Evolutionary conservation across 306 rosid species (phyloP).

Genomic region (Sesbania bispinosa): DNA sequence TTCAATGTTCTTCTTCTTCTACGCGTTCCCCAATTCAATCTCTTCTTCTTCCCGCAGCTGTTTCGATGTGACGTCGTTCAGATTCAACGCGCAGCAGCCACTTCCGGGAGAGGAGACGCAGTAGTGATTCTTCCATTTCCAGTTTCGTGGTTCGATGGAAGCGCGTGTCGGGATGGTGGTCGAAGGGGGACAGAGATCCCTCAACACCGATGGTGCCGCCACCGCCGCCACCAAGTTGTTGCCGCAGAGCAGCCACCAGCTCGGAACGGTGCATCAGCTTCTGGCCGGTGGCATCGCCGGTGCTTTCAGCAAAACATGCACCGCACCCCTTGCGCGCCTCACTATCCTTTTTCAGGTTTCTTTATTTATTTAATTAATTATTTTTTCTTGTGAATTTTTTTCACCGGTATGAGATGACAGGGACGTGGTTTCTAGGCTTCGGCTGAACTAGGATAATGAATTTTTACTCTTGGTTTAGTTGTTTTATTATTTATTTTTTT

Average conservation of each 20-base stretch:
- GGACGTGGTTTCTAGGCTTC: not conserved
- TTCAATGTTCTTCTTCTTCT: not conserved
- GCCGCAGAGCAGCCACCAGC: constrained; percentile 39
- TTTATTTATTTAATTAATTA: too few relatives aligned
- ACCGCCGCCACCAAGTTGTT: constrained; percentile 33
- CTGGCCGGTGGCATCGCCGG: constrained; percentile 81
- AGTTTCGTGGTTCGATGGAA: constrained; percentile 41
- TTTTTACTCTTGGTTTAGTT: not conserved
- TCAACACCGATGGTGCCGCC: constrained; percentile 42
- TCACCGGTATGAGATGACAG: not conserved
- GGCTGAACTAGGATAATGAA: not conserved
- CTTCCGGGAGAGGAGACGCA: not conserved
- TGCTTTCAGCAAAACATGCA: constrained; percentile 83
- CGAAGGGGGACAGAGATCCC: constrained; percentile 65
- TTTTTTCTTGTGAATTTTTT: not conserved
- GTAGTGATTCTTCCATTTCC: too few relatives aligned
- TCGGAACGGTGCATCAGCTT: constrained; percentile 62
- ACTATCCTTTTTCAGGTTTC: constrained; percentile 80
- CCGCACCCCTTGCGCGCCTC: constrained; percentile 86
- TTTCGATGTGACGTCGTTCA: not conserved
- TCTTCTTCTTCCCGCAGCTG: not conserved
- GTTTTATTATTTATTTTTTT: not conserved
- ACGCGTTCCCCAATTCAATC: too few relatives aligned
- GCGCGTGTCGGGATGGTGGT: constrained; percentile 68
- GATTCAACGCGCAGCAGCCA: not conserved